Evolutionary conservation across 1,284 basidiomycete species (phyloP).

Genomic region (Ganoderma sinense): DNA sequence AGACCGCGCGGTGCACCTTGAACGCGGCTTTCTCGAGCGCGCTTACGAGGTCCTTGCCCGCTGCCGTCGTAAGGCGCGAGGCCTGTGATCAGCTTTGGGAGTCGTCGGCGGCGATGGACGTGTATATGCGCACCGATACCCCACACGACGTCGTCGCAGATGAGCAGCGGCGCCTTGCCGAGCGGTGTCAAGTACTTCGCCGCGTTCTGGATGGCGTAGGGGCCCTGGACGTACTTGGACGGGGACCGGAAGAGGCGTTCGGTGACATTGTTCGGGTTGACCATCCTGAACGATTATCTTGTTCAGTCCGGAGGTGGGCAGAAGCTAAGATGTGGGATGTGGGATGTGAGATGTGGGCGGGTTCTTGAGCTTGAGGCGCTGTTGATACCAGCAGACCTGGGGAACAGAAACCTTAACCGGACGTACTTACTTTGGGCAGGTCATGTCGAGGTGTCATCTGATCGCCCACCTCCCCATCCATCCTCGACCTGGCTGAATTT

Average conservation of each 20-base stretch:
- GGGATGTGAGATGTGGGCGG: neutral
- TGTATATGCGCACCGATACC: conserved; percentile 38
- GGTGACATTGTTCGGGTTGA: conserved; percentile 42
- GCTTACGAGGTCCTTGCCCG: conserved; percentile 38
- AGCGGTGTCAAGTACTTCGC: conserved; percentile 39
- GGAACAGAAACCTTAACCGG: neutral
- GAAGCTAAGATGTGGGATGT: neutral
- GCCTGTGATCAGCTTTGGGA: neutral
- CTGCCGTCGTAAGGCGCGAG: conserved; percentile 18
- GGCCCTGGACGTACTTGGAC: conserved; percentile 46
- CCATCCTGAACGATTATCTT: conserved; percentile 28
- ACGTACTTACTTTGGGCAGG: neutral
- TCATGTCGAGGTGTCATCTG: neutral
- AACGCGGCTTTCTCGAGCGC: conserved; percentile 35
- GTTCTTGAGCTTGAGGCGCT: neutral
- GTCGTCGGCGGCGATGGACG: neutral
- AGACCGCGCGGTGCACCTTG: conserved; percentile 38
- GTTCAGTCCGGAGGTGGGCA: neutral
- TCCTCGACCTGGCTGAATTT: neutral
- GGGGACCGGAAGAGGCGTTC: conserved; percentile 45
- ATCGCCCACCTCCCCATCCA: neutral
- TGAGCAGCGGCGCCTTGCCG: conserved; percentile 39
- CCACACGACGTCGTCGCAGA: conserved; percentile 42
- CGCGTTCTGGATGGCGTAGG: conserved; percentile 44
- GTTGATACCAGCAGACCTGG: neutral